A percentile compares a stretch with the other conserved stretches of the same genome.
Evolutionary conservation across 164 flowering plant genomes (phyloP).

Genomic region (Litsea cubeba): DNA sequence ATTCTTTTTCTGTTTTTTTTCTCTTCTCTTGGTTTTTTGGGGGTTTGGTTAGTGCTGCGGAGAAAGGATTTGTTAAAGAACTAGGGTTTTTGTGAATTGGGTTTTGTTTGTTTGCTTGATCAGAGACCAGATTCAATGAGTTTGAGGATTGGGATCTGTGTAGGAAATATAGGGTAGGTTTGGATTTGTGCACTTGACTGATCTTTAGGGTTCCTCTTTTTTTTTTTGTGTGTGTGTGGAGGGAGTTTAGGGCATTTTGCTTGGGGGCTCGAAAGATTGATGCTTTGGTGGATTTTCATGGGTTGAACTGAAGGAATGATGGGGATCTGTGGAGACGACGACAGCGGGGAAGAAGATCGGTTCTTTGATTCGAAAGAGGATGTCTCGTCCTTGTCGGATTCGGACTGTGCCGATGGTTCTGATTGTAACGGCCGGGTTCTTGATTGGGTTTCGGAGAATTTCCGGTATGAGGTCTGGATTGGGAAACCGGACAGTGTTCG

Average conservation of each 20-base stretch:
- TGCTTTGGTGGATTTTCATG: slow-evolving; percentile 5
- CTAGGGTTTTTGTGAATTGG: slow-evolving; percentile 11
- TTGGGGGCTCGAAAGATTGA: slow-evolving; percentile 8
- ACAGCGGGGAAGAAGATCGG: slow-evolving; percentile 33
- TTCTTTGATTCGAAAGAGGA: slow-evolving; percentile 70
- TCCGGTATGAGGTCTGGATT: slow-evolving; percentile 51
- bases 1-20: not conserved
- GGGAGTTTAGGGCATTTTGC: slow-evolving; percentile 10
- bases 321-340: slow-evolving; percentile 27
- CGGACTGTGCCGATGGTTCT: slow-evolving; percentile 32
- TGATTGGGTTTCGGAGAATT: slow-evolving; percentile 10
- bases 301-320: slow-evolving; percentile 12
- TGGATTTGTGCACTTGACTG: not conserved
- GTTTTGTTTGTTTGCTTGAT: not conserved
- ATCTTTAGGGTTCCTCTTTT: not conserved
- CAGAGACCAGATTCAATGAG: slow-evolving; percentile 56
- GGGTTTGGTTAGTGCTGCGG: slow-evolving; percentile 11
- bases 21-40: slow-evolving; percentile 18
- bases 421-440: slow-evolving; percentile 9
- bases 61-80: slow-evolving; percentile 11
- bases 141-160: slow-evolving; percentile 69
- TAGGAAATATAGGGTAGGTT: slow-evolving; percentile 14
- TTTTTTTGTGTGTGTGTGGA: not conserved
- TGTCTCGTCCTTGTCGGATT: slow-evolving; percentile 46
- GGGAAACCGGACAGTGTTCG: slow-evolving; percentile 40